A percentile compares a stretch with the other conserved stretches of the same genome.
Evolutionary conservation across 257 asterid genomes (phyloP).

Genomic region (Nyctanthes arbortristis): DNA sequence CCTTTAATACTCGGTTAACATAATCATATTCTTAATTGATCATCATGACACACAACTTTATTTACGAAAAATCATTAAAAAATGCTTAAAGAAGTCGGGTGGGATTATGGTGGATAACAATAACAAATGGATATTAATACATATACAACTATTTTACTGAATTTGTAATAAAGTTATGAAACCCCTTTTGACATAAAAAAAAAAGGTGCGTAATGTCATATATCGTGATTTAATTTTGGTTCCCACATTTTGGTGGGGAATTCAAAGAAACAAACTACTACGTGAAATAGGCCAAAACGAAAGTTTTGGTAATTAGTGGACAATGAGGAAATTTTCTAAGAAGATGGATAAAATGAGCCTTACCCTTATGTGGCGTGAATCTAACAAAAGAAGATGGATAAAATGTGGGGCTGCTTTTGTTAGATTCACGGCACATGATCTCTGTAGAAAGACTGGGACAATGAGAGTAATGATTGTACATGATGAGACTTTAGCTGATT

Average conservation of each 20-base stretch:
- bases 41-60: slow-evolving; percentile 18
- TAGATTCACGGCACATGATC: too few relatives aligned
- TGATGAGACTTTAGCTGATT: slow-evolving; percentile 33
- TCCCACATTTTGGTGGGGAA: slow-evolving; percentile 20
- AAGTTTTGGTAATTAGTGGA: slow-evolving; percentile 49
- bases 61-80: background rate
- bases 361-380: too few relatives aligned
- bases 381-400: too few relatives aligned
- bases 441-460: too few relatives aligned
- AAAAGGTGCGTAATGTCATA: slow-evolving; percentile 33
- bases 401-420: too few relatives aligned
- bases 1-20: slow-evolving; percentile 10
- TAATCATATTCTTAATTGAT: slow-evolving; percentile 13
- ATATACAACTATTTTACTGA: slow-evolving; percentile 18
- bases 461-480: slow-evolving; percentile 39
- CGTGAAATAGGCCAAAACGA: slow-evolving; percentile 40
- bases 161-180: slow-evolving; percentile 14
- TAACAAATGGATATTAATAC: slow-evolving; percentile 16
- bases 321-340: too few relatives aligned
- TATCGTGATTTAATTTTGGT: background rate
- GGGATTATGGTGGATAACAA: slow-evolving; percentile 22
- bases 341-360: too few relatives aligned
- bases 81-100: slow-evolving; percentile 12
- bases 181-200: slow-evolving; percentile 25
- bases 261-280: slow-evolving; percentile 24